These are phyloP conservation scores for Hevea brasiliensis DNA, from an alignment of 345 rosid genomes.

Conservation along the genomic window DNA sequence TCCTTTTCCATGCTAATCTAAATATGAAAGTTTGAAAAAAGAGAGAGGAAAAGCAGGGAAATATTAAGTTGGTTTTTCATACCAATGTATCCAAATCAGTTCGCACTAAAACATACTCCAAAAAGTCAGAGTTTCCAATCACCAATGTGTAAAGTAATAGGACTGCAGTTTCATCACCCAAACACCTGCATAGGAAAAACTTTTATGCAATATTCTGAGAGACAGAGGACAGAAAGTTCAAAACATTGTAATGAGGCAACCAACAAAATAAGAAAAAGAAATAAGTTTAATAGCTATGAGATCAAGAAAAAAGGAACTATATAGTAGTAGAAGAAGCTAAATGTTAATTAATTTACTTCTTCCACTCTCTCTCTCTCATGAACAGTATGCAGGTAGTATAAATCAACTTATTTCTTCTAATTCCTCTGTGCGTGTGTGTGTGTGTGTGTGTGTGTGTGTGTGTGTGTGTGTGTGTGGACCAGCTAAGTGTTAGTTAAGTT, in stretches of 20 bases:
- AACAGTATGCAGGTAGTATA: background rate
- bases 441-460: too few species aligned
- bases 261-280: background rate
- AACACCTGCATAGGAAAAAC: conserved; percentile 58
- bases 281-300: background rate
- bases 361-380: background rate
- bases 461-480: too few species aligned
- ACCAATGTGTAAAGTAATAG: conserved; percentile 86
- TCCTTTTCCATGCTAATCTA: background rate
- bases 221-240: background rate
- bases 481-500: too few species aligned
- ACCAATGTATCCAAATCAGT: conserved; percentile 97
- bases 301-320: background rate
- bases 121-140: conserved; percentile 86
- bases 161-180: conserved; percentile 88
- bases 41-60: background rate
- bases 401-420: background rate
- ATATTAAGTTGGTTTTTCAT: conserved; percentile 29
- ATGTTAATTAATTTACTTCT: background rate
- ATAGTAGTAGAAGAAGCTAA: background rate
- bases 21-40: too few species aligned
- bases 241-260: background rate
- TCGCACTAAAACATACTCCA: conserved; percentile 95
- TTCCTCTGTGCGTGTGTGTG: too few species aligned
- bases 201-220: conserved; percentile 7